Conservation (phyloP, 345 rosid species). For the Rhodamnia rubescens region DNA sequence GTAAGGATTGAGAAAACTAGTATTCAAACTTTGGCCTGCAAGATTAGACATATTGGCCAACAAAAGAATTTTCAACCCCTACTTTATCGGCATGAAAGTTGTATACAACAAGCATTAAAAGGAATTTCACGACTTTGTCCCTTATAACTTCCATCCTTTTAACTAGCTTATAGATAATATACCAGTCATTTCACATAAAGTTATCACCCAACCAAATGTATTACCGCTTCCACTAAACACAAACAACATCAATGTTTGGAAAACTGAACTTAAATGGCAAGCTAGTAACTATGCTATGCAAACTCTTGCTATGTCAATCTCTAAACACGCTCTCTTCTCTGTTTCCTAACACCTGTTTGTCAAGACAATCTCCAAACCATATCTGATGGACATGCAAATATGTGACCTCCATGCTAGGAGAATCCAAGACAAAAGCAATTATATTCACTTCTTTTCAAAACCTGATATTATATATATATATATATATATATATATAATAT, state of each 20-base stretch:
- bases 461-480: too few relatives aligned
- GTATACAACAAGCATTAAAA: neutral
- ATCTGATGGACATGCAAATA: neutral
- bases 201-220: neutral
- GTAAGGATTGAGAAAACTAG: constrained; percentile 54
- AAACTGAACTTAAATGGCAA: neutral
- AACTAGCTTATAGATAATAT: neutral
- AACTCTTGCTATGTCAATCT: neutral
- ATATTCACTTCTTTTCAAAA: neutral
- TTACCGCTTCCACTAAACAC: neutral
- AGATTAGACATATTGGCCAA: neutral
- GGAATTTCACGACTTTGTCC: neutral
- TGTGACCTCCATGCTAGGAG: neutral
- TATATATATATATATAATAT: neutral
- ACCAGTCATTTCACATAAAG: neutral
- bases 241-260: neutral
- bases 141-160: neutral
- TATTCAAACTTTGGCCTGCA: constrained; percentile 80
- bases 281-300: neutral
- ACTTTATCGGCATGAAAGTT: neutral
- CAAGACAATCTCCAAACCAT: neutral
- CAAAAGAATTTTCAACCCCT: neutral
- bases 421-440: neutral
- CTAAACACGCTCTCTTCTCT: neutral
- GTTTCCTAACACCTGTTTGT: neutral